Evolutionary conservation across 768 basidiomycete genomes (phyloP).

Genomic region (Collybia nuda): DNA sequence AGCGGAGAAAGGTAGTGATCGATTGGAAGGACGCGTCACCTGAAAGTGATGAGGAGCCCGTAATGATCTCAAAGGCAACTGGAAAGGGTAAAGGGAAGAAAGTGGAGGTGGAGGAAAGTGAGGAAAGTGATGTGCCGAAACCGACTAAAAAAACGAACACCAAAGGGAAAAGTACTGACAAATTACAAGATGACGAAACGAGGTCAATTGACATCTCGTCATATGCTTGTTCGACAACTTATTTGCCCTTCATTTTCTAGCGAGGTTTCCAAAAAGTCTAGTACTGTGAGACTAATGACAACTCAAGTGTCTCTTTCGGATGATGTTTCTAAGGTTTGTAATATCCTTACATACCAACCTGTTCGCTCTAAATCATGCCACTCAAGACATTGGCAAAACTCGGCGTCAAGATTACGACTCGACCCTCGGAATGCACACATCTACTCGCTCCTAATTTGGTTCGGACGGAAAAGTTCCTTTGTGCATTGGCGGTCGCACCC

Average conservation of each 20-base stretch:
- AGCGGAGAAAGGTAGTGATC: slow-evolving; percentile 6
- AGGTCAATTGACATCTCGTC: slow-evolving; percentile 2
- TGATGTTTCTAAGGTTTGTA: slow-evolving; percentile 56
- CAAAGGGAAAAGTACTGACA: slow-evolving; percentile 19
- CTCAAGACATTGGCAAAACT: slow-evolving; percentile 61
- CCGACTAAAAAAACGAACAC: slow-evolving; percentile 4
- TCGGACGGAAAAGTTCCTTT: slow-evolving; percentile 87
- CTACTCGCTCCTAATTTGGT: slow-evolving; percentile 67
- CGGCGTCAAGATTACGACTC: slow-evolving; percentile 63
- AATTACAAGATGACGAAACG: slow-evolving; percentile 10
- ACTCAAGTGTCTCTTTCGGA: slow-evolving; percentile 64
- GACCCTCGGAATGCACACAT: slow-evolving; percentile 74
- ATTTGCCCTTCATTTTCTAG: slow-evolving; percentile 1
- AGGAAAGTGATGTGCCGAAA: slow-evolving; percentile 3
- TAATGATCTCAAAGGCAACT: background rate
- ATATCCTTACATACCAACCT: too few relatives aligned
- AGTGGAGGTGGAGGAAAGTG: slow-evolving; percentile 9
- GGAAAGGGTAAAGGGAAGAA: slow-evolving; percentile 20
- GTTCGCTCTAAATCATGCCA: background rate
- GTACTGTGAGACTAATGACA: slow-evolving; percentile 55
- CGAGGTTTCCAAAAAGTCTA: slow-evolving; percentile 9
- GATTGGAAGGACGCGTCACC: slow-evolving; percentile 7
- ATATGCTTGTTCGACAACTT: background rate
- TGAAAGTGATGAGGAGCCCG: background rate
- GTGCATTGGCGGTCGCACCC: slow-evolving; percentile 65